Base-by-base conservation (phyloP, 495 filamentous ascomycete genomes). In the Hypoxylon intermedium region DNA sequence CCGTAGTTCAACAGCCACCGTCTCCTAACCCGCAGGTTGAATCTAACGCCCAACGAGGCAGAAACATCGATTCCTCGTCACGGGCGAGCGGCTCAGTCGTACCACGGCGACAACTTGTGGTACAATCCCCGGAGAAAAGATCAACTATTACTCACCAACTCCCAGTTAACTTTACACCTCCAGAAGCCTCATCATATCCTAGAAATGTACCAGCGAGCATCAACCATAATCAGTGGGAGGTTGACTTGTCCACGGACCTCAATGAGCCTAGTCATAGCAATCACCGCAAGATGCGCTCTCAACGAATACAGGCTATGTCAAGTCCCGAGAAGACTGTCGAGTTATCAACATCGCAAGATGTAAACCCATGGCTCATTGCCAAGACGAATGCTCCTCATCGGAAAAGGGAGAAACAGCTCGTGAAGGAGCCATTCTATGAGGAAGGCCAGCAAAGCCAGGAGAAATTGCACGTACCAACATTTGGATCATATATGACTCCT, bases 321-420 rank as follows among this genome's bases (percentile, higher is more conserved):
- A 21, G 11, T 26, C 34, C 16, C 30, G 68, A 57, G 38, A 31
- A 58, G 53, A 23, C 30, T 47, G 16, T 23, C 15, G 34, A 43
- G 47, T 45, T n/a, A 21, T 55, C 30, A 12, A 13, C 37, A 0
- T 19, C 16, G 66, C 33, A 66, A 56, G 2, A 54, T 77, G 42
- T 82, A 2, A 87, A 87, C 57, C 86, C 86, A 3, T 87, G 83
- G 83, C 70, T 78, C 0, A 76, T 85, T 42, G 83, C 86, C 6
- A 87, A 84, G 61, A 74, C 85, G 68, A 86, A 80, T 43, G 70
- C 82, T 4, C 67, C 76, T 7, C 43, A 70, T 9, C 54, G 42
- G 19, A 23, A 20, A 18, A 42, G 9, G 28, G 21, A 4, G 19
- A 21, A 33, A 9, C 16, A 9, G 18, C 13, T 15, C n/a, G 7